A percentile compares a stretch with the other conserved stretches of the same genome.
phyloP scores from a whole-genome alignment of 1,139 yeast species.

The Suhomyces bribrorum region DNA sequence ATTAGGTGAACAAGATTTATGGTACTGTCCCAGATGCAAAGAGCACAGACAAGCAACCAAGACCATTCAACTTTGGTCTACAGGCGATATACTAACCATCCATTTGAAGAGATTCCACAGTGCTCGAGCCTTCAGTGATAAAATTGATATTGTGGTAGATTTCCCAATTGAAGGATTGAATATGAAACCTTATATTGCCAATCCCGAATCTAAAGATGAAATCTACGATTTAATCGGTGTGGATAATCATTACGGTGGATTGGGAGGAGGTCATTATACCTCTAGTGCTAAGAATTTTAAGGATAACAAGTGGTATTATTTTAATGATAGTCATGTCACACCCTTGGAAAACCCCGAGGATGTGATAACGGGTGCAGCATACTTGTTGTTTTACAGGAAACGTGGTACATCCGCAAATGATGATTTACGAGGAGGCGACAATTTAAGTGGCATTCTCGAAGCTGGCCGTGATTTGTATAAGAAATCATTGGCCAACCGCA shows the following conservation, averaged over 20 bases:
- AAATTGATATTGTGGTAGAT: conserved; percentile 79
- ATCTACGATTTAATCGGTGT: conserved; percentile 88
- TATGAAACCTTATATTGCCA: conserved; percentile 56
- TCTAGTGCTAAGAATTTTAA: conserved; percentile 81
- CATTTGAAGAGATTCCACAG: conserved; percentile 91
- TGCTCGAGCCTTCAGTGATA: conserved; percentile 83
- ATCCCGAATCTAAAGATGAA: conserved; percentile 29
- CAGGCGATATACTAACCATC: conserved; percentile 86
- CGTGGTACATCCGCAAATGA: conserved; percentile 31
- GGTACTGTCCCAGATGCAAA: conserved; percentile 92
- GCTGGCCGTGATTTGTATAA: conserved; percentile 14
- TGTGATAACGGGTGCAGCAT: conserved; percentile 80
- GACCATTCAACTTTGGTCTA: conserved; percentile 86
- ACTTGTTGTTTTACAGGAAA: conserved; percentile 78
- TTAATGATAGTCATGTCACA: conserved; percentile 80
- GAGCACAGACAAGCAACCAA: conserved; percentile 91
- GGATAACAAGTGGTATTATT: conserved; percentile 85
- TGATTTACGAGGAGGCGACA: conserved; percentile 38
- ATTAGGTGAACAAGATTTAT: conserved; percentile 83
- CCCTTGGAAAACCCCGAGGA: conserved; percentile 58
- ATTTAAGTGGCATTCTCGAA: conserved; percentile 20
- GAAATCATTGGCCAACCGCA: conserved; percentile 14
- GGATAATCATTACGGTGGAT: conserved; percentile 93
- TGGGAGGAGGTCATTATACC: conserved; percentile 98
- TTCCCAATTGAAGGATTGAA: conserved; percentile 88